A percentile compares a stretch with the other conserved stretches of the same genome.
phyloP scores from a whole-genome alignment of 192 early-diverging fungal species.

The Anaeromyces robustus region DNA sequence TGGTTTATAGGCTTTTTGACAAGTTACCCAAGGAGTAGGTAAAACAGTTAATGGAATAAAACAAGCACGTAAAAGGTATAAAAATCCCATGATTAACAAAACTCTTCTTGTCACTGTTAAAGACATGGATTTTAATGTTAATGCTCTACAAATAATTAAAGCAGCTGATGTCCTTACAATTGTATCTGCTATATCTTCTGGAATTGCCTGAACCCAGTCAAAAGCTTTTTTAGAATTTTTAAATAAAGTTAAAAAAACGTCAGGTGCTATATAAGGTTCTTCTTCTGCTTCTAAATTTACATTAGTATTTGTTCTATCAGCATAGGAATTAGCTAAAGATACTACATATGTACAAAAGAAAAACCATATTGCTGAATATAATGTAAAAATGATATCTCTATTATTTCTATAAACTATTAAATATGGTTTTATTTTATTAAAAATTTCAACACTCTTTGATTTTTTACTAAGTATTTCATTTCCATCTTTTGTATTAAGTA shows the following conservation, averaged over 20 bases:
- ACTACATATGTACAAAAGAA: neutral
- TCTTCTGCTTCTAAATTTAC: neutral
- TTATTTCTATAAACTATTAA: neutral
- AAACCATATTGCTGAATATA: neutral
- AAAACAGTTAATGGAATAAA: neutral
- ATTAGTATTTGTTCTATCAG: neutral
- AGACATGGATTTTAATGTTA: neutral
- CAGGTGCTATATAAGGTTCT: neutral
- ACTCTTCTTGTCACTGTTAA: neutral
- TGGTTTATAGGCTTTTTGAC: neutral
- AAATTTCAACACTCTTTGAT: neutral
- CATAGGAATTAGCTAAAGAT: neutral
- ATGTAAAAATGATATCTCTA: neutral
- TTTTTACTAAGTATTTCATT: too few species aligned
- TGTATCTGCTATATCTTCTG: neutral
- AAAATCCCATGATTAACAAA: neutral
- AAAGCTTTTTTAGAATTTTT: neutral
- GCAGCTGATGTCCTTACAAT: neutral
- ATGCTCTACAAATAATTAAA: neutral
- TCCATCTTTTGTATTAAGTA: too few species aligned
- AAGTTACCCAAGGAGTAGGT: neutral
- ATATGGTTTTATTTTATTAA: neutral
- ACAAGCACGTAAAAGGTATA: neutral
- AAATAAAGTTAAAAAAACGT: neutral
- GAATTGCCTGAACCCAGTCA: neutral